Percentiles rank a stretch among this genome's conserved stretches.
Conservation (phyloP, 495 filamentous ascomycete species). For the Penicillium goetzii region DNA sequence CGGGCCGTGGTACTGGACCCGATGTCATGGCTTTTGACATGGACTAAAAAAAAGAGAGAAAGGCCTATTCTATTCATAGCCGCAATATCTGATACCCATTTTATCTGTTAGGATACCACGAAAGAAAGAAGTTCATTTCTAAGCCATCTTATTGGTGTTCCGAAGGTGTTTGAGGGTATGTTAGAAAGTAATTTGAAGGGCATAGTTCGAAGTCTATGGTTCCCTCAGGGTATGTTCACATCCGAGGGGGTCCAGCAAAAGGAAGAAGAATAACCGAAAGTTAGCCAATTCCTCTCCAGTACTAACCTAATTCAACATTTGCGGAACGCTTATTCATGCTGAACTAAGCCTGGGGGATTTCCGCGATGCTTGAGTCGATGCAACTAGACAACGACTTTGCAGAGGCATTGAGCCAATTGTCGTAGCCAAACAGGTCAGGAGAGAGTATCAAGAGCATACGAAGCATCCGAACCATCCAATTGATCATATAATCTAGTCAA, state of each 20-base stretch:
- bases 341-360: conserved; percentile 23
- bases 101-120: conserved; percentile 11
- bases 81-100: conserved; percentile 35
- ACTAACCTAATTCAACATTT: background rate
- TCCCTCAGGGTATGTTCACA: conserved; percentile 13
- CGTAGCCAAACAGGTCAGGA: too few relatives aligned
- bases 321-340: conserved; percentile 27
- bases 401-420: background rate
- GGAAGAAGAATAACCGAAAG: conserved; percentile 21
- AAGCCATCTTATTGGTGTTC: background rate
- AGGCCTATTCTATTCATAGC: conserved; percentile 13
- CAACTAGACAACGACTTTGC: background rate
- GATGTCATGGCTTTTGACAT: conserved; percentile 69
- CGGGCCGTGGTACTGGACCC: conserved; percentile 54
- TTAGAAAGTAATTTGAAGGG: background rate
- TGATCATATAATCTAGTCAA: background rate
- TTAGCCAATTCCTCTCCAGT: background rate
- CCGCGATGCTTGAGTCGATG: conserved; percentile 7
- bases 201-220: background rate
- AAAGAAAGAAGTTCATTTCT: background rate
- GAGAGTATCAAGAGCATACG: too few relatives aligned
- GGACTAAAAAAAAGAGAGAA: conserved; percentile 49
- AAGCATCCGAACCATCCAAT: background rate
- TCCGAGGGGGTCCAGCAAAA: conserved; percentile 3
- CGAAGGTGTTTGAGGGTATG: background rate